Percentiles rank a stretch among this genome's conserved stretches.
These are phyloP conservation scores for Candida pseudoviswanathii DNA, from an alignment of 1,139 yeast species.

Conservation along the genomic window DNA sequence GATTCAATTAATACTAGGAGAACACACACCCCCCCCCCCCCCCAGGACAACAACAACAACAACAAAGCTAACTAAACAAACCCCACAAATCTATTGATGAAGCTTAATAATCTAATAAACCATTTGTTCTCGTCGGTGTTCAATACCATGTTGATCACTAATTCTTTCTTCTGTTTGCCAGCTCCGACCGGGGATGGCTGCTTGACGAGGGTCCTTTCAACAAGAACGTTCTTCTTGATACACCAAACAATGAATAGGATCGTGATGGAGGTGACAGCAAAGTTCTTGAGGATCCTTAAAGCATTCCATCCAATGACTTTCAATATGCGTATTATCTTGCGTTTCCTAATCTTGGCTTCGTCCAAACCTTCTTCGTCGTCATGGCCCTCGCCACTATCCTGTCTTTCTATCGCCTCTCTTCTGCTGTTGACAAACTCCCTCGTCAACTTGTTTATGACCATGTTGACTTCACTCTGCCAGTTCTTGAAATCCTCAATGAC, in stretches of 20 bases:
- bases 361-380: slow-evolving; percentile 21
- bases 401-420: slow-evolving; percentile 15
- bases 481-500: slow-evolving; percentile 40
- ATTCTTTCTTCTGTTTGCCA: slow-evolving; percentile 34
- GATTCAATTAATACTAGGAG: too few species aligned
- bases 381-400: slow-evolving; percentile 17
- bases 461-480: slow-evolving; percentile 51
- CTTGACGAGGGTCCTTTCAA: slow-evolving; percentile 41
- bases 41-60: too few species aligned
- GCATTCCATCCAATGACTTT: slow-evolving; percentile 32
- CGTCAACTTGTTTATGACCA: slow-evolving; percentile 41
- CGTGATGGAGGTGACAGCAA: slow-evolving; percentile 40
- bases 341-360: slow-evolving; percentile 26
- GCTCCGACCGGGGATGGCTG: slow-evolving; percentile 27
- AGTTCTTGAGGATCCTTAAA: slow-evolving; percentile 35
- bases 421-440: slow-evolving; percentile 32
- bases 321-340: slow-evolving; percentile 26
- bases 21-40: too few species aligned
- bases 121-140: slow-evolving; percentile 50
- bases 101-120: slow-evolving; percentile 42
- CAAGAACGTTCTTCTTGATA: slow-evolving; percentile 44
- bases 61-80: too few species aligned
- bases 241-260: slow-evolving; percentile 48
- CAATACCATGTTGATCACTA: slow-evolving; percentile 47
- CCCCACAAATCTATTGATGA: slow-evolving; percentile 48